These are phyloP conservation scores for Vigna hirtella DNA, from an alignment of 306 rosid species.

Conservation along the genomic window DNA sequence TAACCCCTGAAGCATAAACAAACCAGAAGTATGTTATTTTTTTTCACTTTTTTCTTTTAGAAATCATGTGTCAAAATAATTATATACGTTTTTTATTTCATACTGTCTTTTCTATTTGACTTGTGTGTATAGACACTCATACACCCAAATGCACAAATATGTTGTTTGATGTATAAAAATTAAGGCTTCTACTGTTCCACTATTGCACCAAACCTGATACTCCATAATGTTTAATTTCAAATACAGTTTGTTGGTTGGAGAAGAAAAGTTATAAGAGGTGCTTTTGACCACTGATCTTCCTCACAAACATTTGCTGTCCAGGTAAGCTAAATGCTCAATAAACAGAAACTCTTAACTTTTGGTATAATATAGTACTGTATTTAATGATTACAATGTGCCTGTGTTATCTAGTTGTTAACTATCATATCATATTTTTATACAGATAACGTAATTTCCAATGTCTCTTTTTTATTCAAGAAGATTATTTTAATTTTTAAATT, in stretches of 20 bases:
- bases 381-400: neutral
- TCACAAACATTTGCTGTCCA: conserved; percentile 5
- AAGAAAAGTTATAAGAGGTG: conserved; percentile 17
- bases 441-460: neutral
- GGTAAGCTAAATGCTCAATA: conserved; percentile 24
- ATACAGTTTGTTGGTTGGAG: neutral
- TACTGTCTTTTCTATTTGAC: neutral
- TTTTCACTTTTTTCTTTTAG: neutral
- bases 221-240: conserved; percentile 14
- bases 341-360: conserved; percentile 2
- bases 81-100: conserved; percentile 4
- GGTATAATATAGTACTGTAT: conserved; percentile 20
- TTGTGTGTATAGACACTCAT: neutral
- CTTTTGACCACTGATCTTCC: conserved; percentile 15
- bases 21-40: neutral
- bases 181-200: neutral
- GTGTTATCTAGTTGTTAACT: neutral
- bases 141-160: neutral
- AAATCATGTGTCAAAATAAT: conserved; percentile 26
- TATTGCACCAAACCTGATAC: neutral
- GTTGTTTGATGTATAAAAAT: neutral
- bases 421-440: neutral
- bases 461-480: too few relatives aligned
- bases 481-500: neutral
- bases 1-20: neutral